Evolutionary conservation across 345 rosid species (phyloP).

Genomic region (Eutrema japonicum): DNA sequence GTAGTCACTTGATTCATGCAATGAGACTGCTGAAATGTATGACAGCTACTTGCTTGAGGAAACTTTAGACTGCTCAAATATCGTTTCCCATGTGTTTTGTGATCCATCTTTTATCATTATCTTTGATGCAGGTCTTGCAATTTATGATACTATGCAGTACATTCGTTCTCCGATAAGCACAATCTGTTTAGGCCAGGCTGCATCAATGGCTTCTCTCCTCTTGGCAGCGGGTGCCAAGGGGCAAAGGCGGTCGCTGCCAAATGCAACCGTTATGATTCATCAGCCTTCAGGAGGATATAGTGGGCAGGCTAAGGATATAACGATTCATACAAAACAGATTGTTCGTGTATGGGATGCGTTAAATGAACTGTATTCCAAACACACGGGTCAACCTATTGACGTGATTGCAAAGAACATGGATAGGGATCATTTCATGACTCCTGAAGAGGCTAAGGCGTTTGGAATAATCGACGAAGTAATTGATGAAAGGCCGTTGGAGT

Average conservation of each 20-base stretch:
- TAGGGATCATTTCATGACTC: constrained; percentile 96
- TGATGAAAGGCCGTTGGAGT: constrained; percentile 76
- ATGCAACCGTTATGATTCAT: constrained; percentile 94
- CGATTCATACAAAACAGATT: constrained; percentile 92
- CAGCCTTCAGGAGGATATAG: constrained; percentile 99
- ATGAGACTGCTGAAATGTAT: constrained; percentile 17
- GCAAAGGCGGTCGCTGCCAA: constrained; percentile 89
- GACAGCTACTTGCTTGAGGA: not conserved
- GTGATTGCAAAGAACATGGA: constrained; percentile 90
- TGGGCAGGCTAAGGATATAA: constrained; percentile 94
- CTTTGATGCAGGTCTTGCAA: constrained; percentile 74
- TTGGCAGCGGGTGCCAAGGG: constrained; percentile 91
- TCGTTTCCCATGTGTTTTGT: constrained; percentile 12
- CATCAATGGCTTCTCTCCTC: constrained; percentile 98
- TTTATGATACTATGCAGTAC: constrained; percentile 97
- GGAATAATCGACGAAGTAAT: constrained; percentile 97
- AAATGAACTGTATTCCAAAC: constrained; percentile 72
- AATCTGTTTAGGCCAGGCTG: constrained; percentile 97
- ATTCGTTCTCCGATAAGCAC: constrained; percentile 89
- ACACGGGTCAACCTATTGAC: constrained; percentile 78
- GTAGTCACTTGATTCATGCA: not conserved
- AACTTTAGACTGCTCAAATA: not conserved
- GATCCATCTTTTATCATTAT: constrained; percentile 7
- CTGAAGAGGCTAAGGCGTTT: constrained; percentile 87
- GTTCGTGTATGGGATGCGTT: constrained; percentile 90